These are phyloP conservation scores for Malbranchea zuffiana DNA, from an alignment of 2,329 filamentous ascomycete species.

Conservation along the genomic window DNA sequence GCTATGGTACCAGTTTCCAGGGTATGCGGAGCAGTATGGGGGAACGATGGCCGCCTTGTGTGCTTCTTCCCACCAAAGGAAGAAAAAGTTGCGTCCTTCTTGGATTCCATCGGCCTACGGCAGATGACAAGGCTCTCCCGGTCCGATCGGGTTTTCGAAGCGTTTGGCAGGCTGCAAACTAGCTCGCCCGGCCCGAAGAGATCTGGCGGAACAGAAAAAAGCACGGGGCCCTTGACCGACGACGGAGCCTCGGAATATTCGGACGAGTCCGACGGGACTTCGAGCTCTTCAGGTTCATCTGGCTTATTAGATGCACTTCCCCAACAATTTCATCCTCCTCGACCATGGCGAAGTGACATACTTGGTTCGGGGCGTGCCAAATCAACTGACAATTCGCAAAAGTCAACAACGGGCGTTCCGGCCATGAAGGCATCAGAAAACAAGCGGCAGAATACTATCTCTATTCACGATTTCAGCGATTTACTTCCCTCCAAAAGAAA, in stretches of 20 bases:
- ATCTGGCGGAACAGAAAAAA: constrained; percentile 38
- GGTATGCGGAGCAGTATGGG: constrained; percentile 48
- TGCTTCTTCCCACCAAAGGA: constrained; percentile 47
- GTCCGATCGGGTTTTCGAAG: constrained; percentile 49
- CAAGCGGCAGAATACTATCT: constrained; percentile 56
- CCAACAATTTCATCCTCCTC: constrained; percentile 39
- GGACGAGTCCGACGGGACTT: constrained; percentile 51
- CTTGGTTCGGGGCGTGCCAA: constrained; percentile 48
- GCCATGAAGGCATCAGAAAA: constrained; percentile 37
- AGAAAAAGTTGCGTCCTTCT: constrained; percentile 40
- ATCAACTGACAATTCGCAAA: constrained; percentile 38
- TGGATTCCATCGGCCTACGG: constrained; percentile 38
- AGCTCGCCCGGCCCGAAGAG: constrained; percentile 39
- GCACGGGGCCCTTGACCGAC: constrained; percentile 30
- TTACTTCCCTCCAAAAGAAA: constrained; percentile 67
- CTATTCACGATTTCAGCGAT: constrained; percentile 58
- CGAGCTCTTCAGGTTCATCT: constrained; percentile 39
- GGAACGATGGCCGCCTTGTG: constrained; percentile 45
- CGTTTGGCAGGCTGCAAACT: constrained; percentile 50
- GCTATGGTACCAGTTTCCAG: constrained; percentile 54
- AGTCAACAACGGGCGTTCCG: constrained; percentile 46
- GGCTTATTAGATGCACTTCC: constrained; percentile 36
- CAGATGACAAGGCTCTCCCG: constrained; percentile 40
- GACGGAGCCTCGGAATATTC: constrained; percentile 37
- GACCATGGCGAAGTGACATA: constrained; percentile 42